Evolutionary conservation across 2,329 filamentous ascomycete species (phyloP).

Genomic region (Exophiala aquamarina): DNA sequence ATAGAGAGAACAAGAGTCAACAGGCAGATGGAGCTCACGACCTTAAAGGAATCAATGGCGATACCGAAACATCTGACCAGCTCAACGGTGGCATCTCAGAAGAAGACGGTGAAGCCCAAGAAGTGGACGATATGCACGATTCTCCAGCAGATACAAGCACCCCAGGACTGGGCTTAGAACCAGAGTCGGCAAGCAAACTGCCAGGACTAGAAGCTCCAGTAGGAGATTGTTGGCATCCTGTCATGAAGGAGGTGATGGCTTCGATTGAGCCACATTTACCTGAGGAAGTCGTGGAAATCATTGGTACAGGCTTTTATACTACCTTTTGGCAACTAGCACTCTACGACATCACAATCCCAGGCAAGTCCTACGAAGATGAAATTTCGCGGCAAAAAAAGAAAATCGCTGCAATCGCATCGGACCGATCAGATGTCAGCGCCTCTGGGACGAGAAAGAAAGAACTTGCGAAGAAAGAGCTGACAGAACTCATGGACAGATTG

Average conservation of each 20-base stretch:
- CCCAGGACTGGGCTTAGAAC: slow-evolving; percentile 15
- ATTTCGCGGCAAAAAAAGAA: slow-evolving; percentile 67
- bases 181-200: slow-evolving; percentile 22
- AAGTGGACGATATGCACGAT: slow-evolving; percentile 37
- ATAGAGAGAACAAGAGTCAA: slow-evolving; percentile 35
- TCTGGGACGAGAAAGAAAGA: slow-evolving; percentile 66
- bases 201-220: slow-evolving; percentile 36
- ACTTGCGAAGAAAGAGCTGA: slow-evolving; percentile 67
- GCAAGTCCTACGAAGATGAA: slow-evolving; percentile 75
- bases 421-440: slow-evolving; percentile 71
- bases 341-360: slow-evolving; percentile 75
- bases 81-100: slow-evolving; percentile 21
- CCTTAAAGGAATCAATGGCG: slow-evolving; percentile 29
- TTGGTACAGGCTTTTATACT: slow-evolving; percentile 80
- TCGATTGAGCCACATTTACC: slow-evolving; percentile 64
- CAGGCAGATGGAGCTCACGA: slow-evolving; percentile 24
- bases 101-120: slow-evolving; percentile 37
- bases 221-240: slow-evolving; percentile 61
- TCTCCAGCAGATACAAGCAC: slow-evolving; percentile 13
- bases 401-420: slow-evolving; percentile 65
- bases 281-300: slow-evolving; percentile 63
- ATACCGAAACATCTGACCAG: slow-evolving; percentile 32
- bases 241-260: slow-evolving; percentile 72
- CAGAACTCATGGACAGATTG: slow-evolving; percentile 67
- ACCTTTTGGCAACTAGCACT: slow-evolving; percentile 91